Evolutionary conservation across 192 early-diverging fungal genomes (phyloP), one percentile per base, ranked within the genome.

Genomic region (Chytriomyces confervae): DNA sequence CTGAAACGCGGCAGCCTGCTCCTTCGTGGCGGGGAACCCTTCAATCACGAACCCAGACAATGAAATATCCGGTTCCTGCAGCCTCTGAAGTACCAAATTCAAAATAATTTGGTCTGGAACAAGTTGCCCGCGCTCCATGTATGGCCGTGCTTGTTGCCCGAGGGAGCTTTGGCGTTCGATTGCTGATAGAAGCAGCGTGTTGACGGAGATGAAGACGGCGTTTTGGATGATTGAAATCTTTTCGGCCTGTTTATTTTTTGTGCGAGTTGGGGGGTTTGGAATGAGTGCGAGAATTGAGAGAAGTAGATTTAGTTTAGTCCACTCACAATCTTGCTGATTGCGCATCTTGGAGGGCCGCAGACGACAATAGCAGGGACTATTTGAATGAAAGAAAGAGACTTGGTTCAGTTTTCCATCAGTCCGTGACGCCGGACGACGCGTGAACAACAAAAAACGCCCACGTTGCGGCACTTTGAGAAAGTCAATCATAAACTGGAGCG

Each of bases 91-190:
- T 16, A 89, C 77, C n/a, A 89, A 66, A 29, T 80, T 83, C 45
- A 80, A 70, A 75, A 89, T 83, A 29, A 89, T 78, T n/a, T 78
- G 71, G 65, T 89, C 88, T 0, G 88, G 85, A 0, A 89, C 88
- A n/a, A 87, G 78, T 24, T 85, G 79, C 5, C 88, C 84, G 6
- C 72, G 66, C 53, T 89, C 88, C 73, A 89, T 81, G 69, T 72
- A 86, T 9, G 88, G 75, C 29, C 80, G 80, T 1, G 84, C 84
- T 68, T 89, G 88, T 11, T 83, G 62, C 3, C 88, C 88, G 16
- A 84, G 61, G 16, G 77, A 71, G 5, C 80, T 89, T 63, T 83
- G 81, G 18, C 81, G 81, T 50, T 89, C 82, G 45, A 87, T 83
- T 5, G 88, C 88, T 6, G 57, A 66, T 16, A 72, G 11, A 2